Percentiles rank a stretch among this genome's conserved stretches.
Evolutionary conservation across 1,284 basidiomycete genomes (phyloP).

Genomic region (Heterobasidion parviporum): DNA sequence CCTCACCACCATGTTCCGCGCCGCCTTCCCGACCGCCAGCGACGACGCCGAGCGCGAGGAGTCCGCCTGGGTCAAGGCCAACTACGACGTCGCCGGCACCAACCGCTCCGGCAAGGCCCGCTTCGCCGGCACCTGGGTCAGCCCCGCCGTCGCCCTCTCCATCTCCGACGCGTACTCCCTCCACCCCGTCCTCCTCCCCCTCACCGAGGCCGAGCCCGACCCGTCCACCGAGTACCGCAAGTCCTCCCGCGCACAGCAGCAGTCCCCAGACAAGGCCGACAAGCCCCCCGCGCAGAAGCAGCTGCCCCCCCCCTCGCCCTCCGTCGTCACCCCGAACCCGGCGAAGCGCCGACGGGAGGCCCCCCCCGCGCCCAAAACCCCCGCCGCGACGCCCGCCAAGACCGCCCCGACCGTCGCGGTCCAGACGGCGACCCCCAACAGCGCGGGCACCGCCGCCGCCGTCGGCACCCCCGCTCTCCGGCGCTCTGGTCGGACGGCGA

Average conservation of each 20-base stretch:
- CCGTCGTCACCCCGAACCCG: constrained; percentile 25
- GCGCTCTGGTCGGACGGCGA: constrained; percentile 38
- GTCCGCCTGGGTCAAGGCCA: constrained; percentile 78
- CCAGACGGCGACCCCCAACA: constrained; percentile 10
- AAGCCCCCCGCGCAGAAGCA: constrained; percentile 24
- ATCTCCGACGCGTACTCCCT: constrained; percentile 63
- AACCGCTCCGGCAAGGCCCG: constrained; percentile 76
- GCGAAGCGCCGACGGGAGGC: constrained; percentile 61
- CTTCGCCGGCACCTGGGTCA: constrained; percentile 89
- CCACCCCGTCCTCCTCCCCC: constrained; percentile 48
- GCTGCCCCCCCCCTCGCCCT: constrained; percentile 20
- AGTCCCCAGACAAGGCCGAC: constrained; percentile 19
- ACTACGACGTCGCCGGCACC: constrained; percentile 72
- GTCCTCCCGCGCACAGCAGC: constrained; percentile 27
- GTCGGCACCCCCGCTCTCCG: constrained; percentile 20
- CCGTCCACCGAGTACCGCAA: constrained; percentile 71
- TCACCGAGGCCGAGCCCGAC: constrained; percentile 74
- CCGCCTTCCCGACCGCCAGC: constrained; percentile 83
- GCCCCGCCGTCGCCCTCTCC: constrained; percentile 56
- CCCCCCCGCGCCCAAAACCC: constrained; percentile 32
- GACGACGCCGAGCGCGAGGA: constrained; percentile 80
- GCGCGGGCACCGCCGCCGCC: constrained; percentile 18
- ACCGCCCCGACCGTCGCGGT: constrained; percentile 8
- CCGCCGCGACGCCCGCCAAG: constrained; percentile 10
- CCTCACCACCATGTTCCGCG: constrained; percentile 96